Percentiles rank a stretch among this genome's conserved stretches.
phyloP scores from a whole-genome alignment of 805 yeast genomes.

The Nakazawaea holstii region DNA sequence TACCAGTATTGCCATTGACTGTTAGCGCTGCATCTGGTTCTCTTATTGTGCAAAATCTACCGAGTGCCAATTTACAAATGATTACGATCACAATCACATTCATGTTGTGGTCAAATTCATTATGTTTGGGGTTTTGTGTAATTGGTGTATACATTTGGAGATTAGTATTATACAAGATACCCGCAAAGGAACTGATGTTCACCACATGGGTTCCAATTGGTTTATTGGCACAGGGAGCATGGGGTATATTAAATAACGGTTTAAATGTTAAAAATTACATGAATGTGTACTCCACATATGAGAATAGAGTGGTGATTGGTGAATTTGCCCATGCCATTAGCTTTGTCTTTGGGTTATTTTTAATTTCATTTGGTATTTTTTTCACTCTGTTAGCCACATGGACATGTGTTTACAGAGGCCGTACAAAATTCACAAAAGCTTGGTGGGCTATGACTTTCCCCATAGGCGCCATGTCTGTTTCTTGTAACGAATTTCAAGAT shows the following conservation, averaged over 20 bases:
- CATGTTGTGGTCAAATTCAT: constrained; percentile 67
- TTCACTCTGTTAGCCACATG: constrained; percentile 31
- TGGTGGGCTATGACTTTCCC: constrained; percentile 93
- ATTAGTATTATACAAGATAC: constrained; percentile 51
- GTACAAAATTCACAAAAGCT: constrained; percentile 36
- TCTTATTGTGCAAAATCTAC: constrained; percentile 39
- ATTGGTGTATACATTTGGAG: constrained; percentile 57
- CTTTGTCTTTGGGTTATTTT: constrained; percentile 8
- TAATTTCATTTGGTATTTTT: constrained; percentile 19
- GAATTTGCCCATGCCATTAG: constrained; percentile 7
- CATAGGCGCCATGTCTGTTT: constrained; percentile 71
- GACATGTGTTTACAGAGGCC: constrained; percentile 16
- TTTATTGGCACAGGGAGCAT: constrained; percentile 81
- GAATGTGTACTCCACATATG: neutral
- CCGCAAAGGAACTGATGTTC: constrained; percentile 48
- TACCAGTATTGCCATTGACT: constrained; percentile 77
- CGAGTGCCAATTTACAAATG: constrained; percentile 35
- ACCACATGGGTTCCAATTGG: constrained; percentile 80
- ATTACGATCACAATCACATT: constrained; percentile 50
- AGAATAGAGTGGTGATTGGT: neutral
- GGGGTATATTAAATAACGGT: constrained; percentile 55
- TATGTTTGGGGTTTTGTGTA: constrained; percentile 51
- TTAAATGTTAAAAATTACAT: constrained; percentile 26
- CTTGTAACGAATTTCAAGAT: constrained; percentile 45
- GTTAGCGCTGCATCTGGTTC: constrained; percentile 75